Conservation (phyloP, 805 yeast species). For the Kurtzmaniella fragi region DNA sequence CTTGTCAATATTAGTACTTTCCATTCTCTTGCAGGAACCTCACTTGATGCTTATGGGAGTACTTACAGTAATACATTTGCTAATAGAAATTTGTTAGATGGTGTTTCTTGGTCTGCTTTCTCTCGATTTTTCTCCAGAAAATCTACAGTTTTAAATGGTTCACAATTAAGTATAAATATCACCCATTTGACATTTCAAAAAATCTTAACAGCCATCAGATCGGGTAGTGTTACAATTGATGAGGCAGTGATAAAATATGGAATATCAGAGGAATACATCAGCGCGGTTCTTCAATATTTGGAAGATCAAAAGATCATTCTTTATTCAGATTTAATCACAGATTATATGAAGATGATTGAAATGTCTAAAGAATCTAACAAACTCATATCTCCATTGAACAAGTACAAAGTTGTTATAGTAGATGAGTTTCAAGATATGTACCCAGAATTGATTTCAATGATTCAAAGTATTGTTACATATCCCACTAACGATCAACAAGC, state of each 20-base stretch:
- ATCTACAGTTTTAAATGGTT: conserved; percentile 22
- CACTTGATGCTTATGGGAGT: conserved; percentile 36
- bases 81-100: conserved; percentile 42
- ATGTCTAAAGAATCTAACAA: conserved; percentile 7
- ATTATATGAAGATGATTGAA: conserved; percentile 24
- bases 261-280: conserved; percentile 23
- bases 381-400: conserved; percentile 16
- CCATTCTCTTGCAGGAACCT: conserved; percentile 54
- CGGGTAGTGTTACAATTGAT: conserved; percentile 14
- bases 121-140: conserved; percentile 31
- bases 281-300: conserved; percentile 22
- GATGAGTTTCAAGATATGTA: conserved; percentile 77
- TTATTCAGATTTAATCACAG: conserved; percentile 30
- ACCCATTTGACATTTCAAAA: conserved; percentile 19
- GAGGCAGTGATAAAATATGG: conserved; percentile 19
- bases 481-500: conserved; percentile 16
- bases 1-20: conserved; percentile 50
- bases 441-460: conserved; percentile 42
- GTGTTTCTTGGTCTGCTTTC: conserved; percentile 44
- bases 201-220: conserved; percentile 17
- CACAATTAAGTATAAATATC: conserved; percentile 17
- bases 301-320: conserved; percentile 29
- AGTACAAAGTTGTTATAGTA: conserved; percentile 42
- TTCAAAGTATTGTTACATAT: conserved; percentile 32
- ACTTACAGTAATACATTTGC: conserved; percentile 8